phyloP scores from a whole-genome alignment of 768 basidiomycete species.

The Auriscalpium vulgare region DNA sequence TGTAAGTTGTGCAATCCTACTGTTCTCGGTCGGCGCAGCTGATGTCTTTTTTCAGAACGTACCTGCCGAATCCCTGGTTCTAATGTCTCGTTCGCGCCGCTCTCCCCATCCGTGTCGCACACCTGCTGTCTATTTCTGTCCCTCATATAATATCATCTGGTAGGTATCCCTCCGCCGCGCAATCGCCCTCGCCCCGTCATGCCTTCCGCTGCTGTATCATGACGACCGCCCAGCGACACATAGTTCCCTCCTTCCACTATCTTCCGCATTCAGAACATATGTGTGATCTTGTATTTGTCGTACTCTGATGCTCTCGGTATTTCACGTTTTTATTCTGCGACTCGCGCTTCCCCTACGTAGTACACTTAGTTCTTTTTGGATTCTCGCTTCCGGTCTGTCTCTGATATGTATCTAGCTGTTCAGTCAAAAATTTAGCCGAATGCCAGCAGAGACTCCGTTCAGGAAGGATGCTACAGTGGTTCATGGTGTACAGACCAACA shows the following conservation, averaged over 20 bases:
- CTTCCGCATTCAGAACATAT: not conserved
- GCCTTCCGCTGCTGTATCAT: conserved; percentile 6
- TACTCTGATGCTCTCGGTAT: too few species aligned
- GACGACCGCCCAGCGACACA: conserved; percentile 16
- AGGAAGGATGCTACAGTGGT: not conserved
- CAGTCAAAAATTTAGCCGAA: not conserved
- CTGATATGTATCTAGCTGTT: not conserved
- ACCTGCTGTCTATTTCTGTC: not conserved
- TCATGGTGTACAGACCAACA: conserved; percentile 40
- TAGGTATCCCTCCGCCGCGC: not conserved
- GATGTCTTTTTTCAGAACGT: conserved; percentile 32
- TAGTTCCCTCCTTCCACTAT: conserved; percentile 12
- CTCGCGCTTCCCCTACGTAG: not conserved
- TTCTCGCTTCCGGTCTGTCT: not conserved
- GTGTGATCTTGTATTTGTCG: too few species aligned
- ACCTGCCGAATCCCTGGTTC: conserved; percentile 52
- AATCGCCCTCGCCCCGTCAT: not conserved
- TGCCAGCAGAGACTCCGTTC: not conserved
- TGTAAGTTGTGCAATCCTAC: conserved; percentile 42
- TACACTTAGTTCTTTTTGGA: not conserved
- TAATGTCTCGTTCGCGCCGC: conserved; percentile 24
- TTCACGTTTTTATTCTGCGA: not conserved
- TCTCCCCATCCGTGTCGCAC: not conserved
- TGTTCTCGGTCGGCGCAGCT: not conserved
- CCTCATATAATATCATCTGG: not conserved